These are phyloP conservation scores for Pythium pectinolyticum DNA, from an alignment of 352 stramenopile species.

Conservation along the genomic window DNA sequence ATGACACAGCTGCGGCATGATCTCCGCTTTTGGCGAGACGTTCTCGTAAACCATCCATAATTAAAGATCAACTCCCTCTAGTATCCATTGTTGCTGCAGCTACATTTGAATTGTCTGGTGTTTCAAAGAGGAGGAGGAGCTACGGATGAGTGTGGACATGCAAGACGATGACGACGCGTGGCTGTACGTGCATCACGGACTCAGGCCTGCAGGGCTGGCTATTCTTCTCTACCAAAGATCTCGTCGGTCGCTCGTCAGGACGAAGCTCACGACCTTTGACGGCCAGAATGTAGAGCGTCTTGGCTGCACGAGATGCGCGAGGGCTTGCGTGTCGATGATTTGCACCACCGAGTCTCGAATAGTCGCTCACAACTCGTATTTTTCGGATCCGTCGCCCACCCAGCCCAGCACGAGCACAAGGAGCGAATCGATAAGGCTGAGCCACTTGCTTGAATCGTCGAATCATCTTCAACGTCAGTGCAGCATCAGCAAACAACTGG, in stretches of 20 bases:
- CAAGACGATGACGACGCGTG: no score
- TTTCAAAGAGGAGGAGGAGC: no score
- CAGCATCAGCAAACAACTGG: slow-evolving; percentile 53
- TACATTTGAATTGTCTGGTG: no score
- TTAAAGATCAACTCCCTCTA: no score
- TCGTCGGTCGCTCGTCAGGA: not conserved
- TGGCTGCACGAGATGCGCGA: slow-evolving; percentile 56
- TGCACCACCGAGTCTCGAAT: slow-evolving; percentile 32
- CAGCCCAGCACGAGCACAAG: slow-evolving; percentile 41
- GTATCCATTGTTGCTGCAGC: no score
- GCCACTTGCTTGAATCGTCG: slow-evolving; percentile 72
- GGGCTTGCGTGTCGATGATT: slow-evolving; percentile 47
- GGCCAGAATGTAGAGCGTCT: slow-evolving; percentile 59
- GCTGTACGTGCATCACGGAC: no score
- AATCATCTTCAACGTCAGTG: slow-evolving; percentile 68
- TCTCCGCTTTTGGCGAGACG: no score
- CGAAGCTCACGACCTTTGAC: not conserved
- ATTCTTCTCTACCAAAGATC: slow-evolving; percentile 16
- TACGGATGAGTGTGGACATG: no score
- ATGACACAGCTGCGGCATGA: no score
- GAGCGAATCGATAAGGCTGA: slow-evolving; percentile 53
- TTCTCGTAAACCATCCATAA: no score
- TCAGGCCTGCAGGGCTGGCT: no score
- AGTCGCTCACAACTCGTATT: not conserved
- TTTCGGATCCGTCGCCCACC: not conserved